These are phyloP conservation scores for Pseudogymnoascus sp. DNA, from an alignment of 2,329 filamentous ascomycete genomes.

Conservation along the genomic window DNA sequence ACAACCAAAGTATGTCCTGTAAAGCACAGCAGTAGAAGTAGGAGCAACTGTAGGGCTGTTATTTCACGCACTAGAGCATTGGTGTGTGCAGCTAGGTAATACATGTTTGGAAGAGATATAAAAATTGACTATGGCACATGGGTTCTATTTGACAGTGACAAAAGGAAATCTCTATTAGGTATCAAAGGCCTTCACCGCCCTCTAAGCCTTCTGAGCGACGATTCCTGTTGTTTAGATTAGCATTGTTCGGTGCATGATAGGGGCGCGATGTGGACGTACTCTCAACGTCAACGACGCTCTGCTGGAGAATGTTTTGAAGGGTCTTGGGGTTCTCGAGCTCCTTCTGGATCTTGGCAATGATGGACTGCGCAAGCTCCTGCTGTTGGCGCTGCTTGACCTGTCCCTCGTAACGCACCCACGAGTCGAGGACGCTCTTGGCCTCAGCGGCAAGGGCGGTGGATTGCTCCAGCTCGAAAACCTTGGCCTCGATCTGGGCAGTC, in stretches of 20 bases:
- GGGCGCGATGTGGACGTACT: slow-evolving; percentile 48
- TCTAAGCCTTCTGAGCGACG: slow-evolving; percentile 9
- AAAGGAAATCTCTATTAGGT: slow-evolving; percentile 8
- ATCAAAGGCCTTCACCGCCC: neutral
- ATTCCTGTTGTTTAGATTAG: slow-evolving; percentile 8
- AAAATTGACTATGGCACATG: slow-evolving; percentile 9
- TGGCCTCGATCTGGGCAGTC: slow-evolving; percentile 89
- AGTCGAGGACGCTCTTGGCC: slow-evolving; percentile 93
- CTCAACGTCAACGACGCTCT: slow-evolving; percentile 94
- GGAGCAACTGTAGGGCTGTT: neutral
- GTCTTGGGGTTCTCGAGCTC: slow-evolving; percentile 97
- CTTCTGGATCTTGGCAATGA: slow-evolving; percentile 98
- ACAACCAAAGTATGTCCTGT: neutral
- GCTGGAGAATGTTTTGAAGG: slow-evolving; percentile 94
- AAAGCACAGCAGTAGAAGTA: neutral
- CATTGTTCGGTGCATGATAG: neutral
- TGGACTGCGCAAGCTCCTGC: slow-evolving; percentile 81
- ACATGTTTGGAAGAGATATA: slow-evolving; percentile 4
- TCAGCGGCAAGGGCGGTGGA: slow-evolving; percentile 84
- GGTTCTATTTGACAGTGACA: slow-evolving; percentile 10
- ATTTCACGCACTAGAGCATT: neutral
- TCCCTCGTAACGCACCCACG: slow-evolving; percentile 96
- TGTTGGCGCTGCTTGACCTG: slow-evolving; percentile 99
- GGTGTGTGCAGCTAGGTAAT: neutral
- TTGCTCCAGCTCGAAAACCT: slow-evolving; percentile 97